Evolutionary conservation across 2,329 filamentous ascomycete species (phyloP), one percentile per base, ranked within the genome.

Genomic region (Cladosporium sp.): DNA sequence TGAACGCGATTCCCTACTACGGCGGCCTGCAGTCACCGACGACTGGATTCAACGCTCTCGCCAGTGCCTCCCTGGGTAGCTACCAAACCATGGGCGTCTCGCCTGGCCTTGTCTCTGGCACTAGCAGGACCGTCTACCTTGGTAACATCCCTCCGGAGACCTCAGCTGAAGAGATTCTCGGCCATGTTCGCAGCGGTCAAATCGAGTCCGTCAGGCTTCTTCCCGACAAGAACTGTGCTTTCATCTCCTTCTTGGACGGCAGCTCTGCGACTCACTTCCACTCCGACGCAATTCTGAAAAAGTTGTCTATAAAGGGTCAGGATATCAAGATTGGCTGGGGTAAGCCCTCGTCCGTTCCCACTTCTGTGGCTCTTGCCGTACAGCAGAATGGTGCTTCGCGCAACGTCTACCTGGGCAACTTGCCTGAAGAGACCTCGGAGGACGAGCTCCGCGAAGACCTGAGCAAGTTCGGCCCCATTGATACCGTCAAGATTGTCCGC

Each of bases 261-360:
- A 97, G 93, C 82, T 97, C 95, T 32, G 95, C 95, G 65, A 98
- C 94, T 25, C 95, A 99, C 78, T 99, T 99, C 82, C 95, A 99
- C 84, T 99, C 95, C 23, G 95, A 99, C 84, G 95, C 95, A 72
- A 99, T 99, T 81, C 87, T 99, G 86, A 99, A 99, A 85, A 99
- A 98, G 85, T 88, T 99, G 77, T 93, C 93, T 74, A 96, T 99
- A 83, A 93, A 96, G 81, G 94, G 94, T 28, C 95, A 98, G 83
- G 95, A 99, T 78, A 97, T 99, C 84, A 99, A 99, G 85, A 93
- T 99, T 74, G 95, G 95, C 68, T 99, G 95, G 95, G 95, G 95
- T 69, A 99, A 99, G 82, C 94, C 95, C 34, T 98, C 95, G 3
- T 94, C 97, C 79, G 95, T 99, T 0, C 95, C 95, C 3, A 98